Conservation (phyloP, 2,329 filamentous ascomycete species). For the Penicillium sp. region DNA sequence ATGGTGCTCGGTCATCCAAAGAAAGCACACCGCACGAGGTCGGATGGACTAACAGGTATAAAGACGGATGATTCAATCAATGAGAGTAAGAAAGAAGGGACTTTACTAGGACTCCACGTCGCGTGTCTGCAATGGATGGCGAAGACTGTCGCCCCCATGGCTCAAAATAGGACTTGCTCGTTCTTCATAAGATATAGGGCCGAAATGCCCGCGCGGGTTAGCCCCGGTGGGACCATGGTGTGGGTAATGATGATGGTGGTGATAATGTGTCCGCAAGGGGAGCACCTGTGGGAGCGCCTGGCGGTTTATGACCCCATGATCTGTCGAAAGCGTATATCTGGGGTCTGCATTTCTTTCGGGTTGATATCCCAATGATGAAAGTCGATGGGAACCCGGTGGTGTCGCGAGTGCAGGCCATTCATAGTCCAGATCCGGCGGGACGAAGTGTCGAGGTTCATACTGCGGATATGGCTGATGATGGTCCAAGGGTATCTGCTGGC, state of each 20-base stretch:
- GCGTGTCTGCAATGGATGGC: slow-evolving; percentile 26
- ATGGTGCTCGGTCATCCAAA: neutral
- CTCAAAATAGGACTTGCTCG: slow-evolving; percentile 17
- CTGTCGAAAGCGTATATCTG: slow-evolving; percentile 26
- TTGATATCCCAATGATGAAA: slow-evolving; percentile 19
- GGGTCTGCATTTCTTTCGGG: slow-evolving; percentile 22
- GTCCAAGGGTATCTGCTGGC: slow-evolving; percentile 13
- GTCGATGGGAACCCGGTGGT: slow-evolving; percentile 13
- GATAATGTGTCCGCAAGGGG: slow-evolving; percentile 15
- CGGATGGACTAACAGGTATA: slow-evolving; percentile 18
- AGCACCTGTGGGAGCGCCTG: slow-evolving; percentile 22
- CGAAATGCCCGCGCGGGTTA: slow-evolving; percentile 20
- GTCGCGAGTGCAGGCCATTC: slow-evolving; percentile 17
- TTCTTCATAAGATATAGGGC: slow-evolving; percentile 22
- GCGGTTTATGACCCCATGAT: slow-evolving; percentile 20
- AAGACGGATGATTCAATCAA: slow-evolving; percentile 13
- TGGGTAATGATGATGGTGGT: neutral
- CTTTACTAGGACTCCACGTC: slow-evolving; percentile 40
- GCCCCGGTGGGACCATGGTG: slow-evolving; percentile 9
- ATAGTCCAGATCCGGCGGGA: slow-evolving; percentile 18
- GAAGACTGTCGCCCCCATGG: slow-evolving; percentile 27
- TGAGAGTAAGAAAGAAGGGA: slow-evolving; percentile 21
- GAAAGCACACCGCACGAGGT: slow-evolving; percentile 14
- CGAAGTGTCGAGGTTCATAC: slow-evolving; percentile 26
- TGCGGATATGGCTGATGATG: slow-evolving; percentile 20